Evolutionary conservation across 2,329 filamentous ascomycete species (phyloP), one percentile per base, ranked within the genome.

Genomic region (Tolypocladium tropicale): DNA sequence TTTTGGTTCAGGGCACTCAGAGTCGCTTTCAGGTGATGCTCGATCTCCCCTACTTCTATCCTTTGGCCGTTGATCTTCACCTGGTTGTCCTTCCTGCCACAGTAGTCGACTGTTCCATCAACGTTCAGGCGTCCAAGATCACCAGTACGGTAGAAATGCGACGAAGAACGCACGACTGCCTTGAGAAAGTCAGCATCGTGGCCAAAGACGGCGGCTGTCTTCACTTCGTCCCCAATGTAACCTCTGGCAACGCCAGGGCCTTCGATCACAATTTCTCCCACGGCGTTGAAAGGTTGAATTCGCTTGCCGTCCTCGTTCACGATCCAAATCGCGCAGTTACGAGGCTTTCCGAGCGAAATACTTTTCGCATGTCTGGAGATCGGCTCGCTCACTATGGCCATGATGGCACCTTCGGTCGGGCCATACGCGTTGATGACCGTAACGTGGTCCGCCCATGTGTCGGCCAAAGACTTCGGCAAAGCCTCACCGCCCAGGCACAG

Each of bases 391-490:
- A 54, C 16, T 3, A 60, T 49, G 4, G 58, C 52, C 18, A 61
- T 62, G 0, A 66, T 18, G 0, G 60, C 56, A 2, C 56, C 58
- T 28, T 65, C 64, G 1, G 64, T 59, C 7, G 64, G 64, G 0
- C 64, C 64, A 12, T 64, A 65, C 6, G 61, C 63, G 11, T 65
- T 65, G 0, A 64, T 58, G 18, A 65, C 5, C 14, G 57, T 43
- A 6, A 63, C 54, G 14, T 54, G 58, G n/a, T 54, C 55, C 21
- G 52, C 57, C 63, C 63, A 65, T 2, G 28, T 54, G 18, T 53
- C 53, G 4, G 63, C 53, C 0, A 60, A 59, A 3, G 65, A 63
- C 0, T 55, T 28, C 0, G 61, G 55, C 14, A 65, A 46, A 4
- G 60, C 41, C 25, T 65, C 63, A 1, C 63, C 63, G 21, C 62